Base-by-base conservation (phyloP, 495 filamentous ascomycete genomes). In the Cryomyces antarcticus region DNA sequence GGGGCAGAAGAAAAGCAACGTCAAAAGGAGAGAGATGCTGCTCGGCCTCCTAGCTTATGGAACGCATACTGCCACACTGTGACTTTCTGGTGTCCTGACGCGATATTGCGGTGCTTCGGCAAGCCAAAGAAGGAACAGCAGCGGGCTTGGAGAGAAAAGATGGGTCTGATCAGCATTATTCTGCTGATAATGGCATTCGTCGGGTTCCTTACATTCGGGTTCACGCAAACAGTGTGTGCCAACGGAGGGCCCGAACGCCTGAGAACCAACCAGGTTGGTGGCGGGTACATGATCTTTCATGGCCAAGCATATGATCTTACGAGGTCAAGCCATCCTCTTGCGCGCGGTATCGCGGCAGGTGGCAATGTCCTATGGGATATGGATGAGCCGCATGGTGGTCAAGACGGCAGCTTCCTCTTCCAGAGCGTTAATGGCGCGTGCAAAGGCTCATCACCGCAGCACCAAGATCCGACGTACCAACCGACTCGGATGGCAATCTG, bases 361-460 rank as follows among this genome's bases (percentile, higher is more conserved):
- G 49, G 60, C 27, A 93, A 96, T 53, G 74, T 99, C 17, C 62
- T 99, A 3, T 99, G 75, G 48, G 85, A 95, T 57, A 61, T 94
- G 4, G 75, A 77, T 0, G 64, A 72, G 43, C 80, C 80, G 54
- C 75, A 87, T 57, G 84, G 78, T 38, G 92, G 87, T 0, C 67
- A 80, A 53, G 92, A 99, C 58, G 86, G 81, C 38, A 95, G 86
- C 54, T 99, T 99, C 59, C 64, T 96, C 52, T 99, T 99, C 62
- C 92, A 99, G 57, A 89, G 95, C 52, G 92, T 99, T 56, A 99
- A 99, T 52, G 92, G 89, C 12, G 82, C 80, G 42, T 99, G 92
- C 70, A 99, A 96, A 61, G 83, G 3, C 58, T 96, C 5, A 93
- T 99, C 53, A 93, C 71, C 2, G 61, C 67, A 0, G 71, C 75